These are phyloP conservation scores for Amorphotheca resinae DNA, from an alignment of 495 filamentous ascomycete genomes.

Conservation along the genomic window DNA sequence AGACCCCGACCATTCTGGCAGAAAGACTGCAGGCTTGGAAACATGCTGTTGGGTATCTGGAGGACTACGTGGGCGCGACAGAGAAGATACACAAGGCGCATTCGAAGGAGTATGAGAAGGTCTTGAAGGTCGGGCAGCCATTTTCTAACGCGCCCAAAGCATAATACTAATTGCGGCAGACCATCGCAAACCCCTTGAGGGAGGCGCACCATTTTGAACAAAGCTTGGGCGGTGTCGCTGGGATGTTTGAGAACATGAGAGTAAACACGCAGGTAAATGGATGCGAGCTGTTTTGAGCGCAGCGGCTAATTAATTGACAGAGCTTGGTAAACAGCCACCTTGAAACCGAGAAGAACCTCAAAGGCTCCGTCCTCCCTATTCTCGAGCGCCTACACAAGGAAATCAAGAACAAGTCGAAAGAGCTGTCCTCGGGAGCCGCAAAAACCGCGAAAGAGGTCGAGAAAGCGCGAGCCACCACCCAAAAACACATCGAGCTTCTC, in stretches of 20 bases:
- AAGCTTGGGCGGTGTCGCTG: constrained; percentile 67
- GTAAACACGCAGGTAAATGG: constrained; percentile 66
- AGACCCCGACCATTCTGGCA: constrained; percentile 66
- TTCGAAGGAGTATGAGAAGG: constrained; percentile 90
- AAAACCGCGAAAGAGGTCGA: constrained; percentile 83
- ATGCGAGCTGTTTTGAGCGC: neutral
- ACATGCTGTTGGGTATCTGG: constrained; percentile 79
- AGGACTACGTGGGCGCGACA: constrained; percentile 72
- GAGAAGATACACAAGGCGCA: constrained; percentile 76
- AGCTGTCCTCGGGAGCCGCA: constrained; percentile 68
- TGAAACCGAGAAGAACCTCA: constrained; percentile 81
- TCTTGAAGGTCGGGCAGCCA: constrained; percentile 58
- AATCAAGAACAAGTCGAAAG: constrained; percentile 90
- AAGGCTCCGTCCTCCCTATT: constrained; percentile 68
- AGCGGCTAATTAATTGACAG: constrained; percentile 24
- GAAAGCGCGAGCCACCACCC: constrained; percentile 72
- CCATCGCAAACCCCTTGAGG: constrained; percentile 70
- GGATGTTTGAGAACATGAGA: constrained; percentile 86
- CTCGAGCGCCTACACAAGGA: constrained; percentile 87
- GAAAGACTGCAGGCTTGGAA: constrained; percentile 91
- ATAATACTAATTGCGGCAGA: constrained; percentile 31
- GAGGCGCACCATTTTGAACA: constrained; percentile 90
- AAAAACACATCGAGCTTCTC: constrained; percentile 92
- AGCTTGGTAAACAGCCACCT: constrained; percentile 74
- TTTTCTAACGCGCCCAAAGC: neutral